Evolutionary conservation across 441 rosid genomes (phyloP).

Genomic region (Eutrema salsugineum): DNA sequence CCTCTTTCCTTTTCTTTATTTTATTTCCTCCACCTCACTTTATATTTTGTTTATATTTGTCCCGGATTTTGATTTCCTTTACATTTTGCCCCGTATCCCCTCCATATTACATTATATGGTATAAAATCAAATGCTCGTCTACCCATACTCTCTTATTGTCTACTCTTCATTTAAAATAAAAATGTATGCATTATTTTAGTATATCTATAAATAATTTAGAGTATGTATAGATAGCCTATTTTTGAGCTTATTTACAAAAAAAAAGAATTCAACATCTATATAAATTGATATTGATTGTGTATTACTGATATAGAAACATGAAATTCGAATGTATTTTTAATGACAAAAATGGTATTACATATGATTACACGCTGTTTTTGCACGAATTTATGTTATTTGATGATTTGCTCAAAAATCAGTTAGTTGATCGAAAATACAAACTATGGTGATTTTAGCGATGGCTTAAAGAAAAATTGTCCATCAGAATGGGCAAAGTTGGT

Average conservation of each 20-base stretch:
- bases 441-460: neutral
- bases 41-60: neutral
- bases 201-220: neutral
- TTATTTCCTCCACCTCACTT: neutral
- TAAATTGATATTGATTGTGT: too few relatives aligned
- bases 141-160: neutral
- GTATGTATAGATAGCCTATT: neutral
- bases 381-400: too few relatives aligned
- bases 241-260: neutral
- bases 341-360: too few relatives aligned
- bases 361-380: too few relatives aligned
- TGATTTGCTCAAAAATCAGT: too few relatives aligned
- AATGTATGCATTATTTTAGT: neutral
- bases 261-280: too few relatives aligned
- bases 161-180: neutral
- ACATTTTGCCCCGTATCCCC: neutral
- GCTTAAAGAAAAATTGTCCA: neutral
- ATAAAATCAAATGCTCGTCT: neutral
- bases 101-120: neutral
- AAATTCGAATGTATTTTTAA: neutral
- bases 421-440: too few relatives aligned
- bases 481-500: neutral
- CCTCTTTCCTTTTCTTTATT: constrained; percentile 22
- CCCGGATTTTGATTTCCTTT: neutral
- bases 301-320: neutral